These are phyloP conservation scores for Chlamydomonas asymmetrica DNA, from an alignment of 139 green algal genomes.

Conservation along the genomic window DNA sequence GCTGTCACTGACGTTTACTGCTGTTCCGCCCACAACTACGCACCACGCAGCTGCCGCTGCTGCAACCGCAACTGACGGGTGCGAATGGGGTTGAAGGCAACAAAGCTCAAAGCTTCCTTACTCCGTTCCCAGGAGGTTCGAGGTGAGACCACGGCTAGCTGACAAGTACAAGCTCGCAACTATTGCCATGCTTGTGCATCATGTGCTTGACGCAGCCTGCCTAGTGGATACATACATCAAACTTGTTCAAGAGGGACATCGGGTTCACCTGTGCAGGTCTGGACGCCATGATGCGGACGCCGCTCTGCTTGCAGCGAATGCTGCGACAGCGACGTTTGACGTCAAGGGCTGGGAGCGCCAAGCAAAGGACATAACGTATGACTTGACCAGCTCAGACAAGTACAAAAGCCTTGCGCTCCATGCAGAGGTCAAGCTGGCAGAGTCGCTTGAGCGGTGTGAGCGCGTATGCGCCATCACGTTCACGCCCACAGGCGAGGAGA, in stretches of 20 bases:
- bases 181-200: too few relatives aligned
- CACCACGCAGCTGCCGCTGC: constrained; percentile 15
- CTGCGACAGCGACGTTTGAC: too few relatives aligned
- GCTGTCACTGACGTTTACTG: too few relatives aligned
- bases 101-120: too few relatives aligned
- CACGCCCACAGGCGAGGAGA: constrained; percentile 32
- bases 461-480: constrained; percentile 33
- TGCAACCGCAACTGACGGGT: constrained; percentile 34
- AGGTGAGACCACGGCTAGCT: too few relatives aligned
- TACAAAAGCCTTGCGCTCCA: constrained; percentile 60
- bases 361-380: constrained; percentile 41
- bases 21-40: too few relatives aligned
- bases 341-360: constrained; percentile 34
- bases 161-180: too few relatives aligned
- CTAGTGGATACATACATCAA: too few relatives aligned
- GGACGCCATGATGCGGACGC: neutral
- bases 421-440: constrained; percentile 60
- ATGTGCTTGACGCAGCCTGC: too few relatives aligned
- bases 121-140: too few relatives aligned
- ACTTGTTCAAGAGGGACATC: too few relatives aligned
- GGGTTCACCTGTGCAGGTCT: neutral
- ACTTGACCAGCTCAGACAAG: constrained; percentile 36
- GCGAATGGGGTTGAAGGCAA: constrained; percentile 24
- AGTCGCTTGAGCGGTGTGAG: constrained; percentile 57
- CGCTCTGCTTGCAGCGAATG: neutral